Base-by-base conservation (phyloP, 2,329 filamentous ascomycete species). In the Fusarium buxicola region DNA sequence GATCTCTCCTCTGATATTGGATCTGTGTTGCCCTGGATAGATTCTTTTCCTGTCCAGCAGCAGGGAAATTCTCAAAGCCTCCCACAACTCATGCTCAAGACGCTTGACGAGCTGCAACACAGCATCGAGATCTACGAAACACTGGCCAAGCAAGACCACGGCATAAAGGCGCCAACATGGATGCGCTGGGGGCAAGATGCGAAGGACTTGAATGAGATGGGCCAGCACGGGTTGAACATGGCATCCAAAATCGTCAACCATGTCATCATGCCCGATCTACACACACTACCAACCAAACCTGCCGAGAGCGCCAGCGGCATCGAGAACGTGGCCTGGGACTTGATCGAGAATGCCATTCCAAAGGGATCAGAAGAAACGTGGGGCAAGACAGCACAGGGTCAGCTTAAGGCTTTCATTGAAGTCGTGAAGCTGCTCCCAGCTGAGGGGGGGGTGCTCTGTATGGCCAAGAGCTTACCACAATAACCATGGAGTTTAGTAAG, bases 161-260 rank as follows among this genome's bases (percentile, higher is more conserved):
- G 63, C 2, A 65, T 73, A 27, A 63, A 63, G 12, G 66, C 65
- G 41, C 76, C 74, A 4, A 52, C 45, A 9, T 70, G 68, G 60
- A 65, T 72, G 57, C 72, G 67, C 4, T 78, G 76, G 77, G 55
- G 66, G 40, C 69, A 75, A 39, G 76, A 78, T n/a, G 68, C 54
- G 10, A 60, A 60, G 27, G 69, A 74, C 21, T 62, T 77, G 24
- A 51, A 60, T 15, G 62, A 70, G 3, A 58, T 78, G 44, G 73
- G 75, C 39, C 55, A 65, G 13, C 58, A 64, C 25, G 64, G 70
- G 12, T 55, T 72, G 50, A 48, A 47, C 2, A 67, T 72, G 12
- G 66, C 70, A 24, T 59, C 68, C 8, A 55, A 63, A 6, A 61
- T 58, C 5, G 55, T 73, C n/a, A 72, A 72, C 38, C 63, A 62